Evolutionary conservation across 176 grass and related monocot genomes (phyloP), one percentile per base, ranked within the genome.

Genomic region (sorghum (Sorghum bicolor)): DNA sequence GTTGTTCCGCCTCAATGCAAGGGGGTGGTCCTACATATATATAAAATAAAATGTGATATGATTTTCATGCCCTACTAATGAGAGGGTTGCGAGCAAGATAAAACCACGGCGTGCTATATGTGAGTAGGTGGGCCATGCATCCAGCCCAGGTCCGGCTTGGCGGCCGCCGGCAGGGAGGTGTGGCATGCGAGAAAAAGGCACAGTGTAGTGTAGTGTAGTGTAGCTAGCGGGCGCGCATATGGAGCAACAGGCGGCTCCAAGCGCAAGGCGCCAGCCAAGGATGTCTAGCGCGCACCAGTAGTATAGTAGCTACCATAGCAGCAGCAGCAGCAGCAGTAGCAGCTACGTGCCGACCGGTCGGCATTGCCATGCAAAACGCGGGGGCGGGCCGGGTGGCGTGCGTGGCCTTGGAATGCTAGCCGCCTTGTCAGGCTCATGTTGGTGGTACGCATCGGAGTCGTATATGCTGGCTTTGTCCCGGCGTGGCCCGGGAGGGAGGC

Each of bases 231-330:
- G 52, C 20, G 55, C 19, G 34, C 45, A 85, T 60, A 70, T 25
- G 44, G 4, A 70, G 15, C 17, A 6, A 3, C 44, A n/a, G 22
- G 50, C 28, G 32, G 34, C 34, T 67, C 70, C 85, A 82, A 82
- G 47, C 47, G 78, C 61, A 87, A 81, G 70, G 61, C 62, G 34
- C 78, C 85, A 87, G 34, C 78, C 85, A 87, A 86, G 9, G 2
- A 0, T 13, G 29, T 7, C 19, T 38, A 69, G 20, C 64, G 16
- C 10, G 20, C 64, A 24, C 10, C 77, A 5, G 63, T 50, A n/a
- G n/a, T n/a, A n/a, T n/a, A n/a, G n/a, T n/a, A 80, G 26, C 60
- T 44, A 72, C 2, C 39, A 40, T 29, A 22, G 4, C 45, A 50
- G 1, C 11, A 52, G 52, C 57, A 64, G 41, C 78, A 34, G 45